phyloP scores from a whole-genome alignment of 2,329 filamentous ascomycete species.

The Calcarisporium arbuscula region DNA sequence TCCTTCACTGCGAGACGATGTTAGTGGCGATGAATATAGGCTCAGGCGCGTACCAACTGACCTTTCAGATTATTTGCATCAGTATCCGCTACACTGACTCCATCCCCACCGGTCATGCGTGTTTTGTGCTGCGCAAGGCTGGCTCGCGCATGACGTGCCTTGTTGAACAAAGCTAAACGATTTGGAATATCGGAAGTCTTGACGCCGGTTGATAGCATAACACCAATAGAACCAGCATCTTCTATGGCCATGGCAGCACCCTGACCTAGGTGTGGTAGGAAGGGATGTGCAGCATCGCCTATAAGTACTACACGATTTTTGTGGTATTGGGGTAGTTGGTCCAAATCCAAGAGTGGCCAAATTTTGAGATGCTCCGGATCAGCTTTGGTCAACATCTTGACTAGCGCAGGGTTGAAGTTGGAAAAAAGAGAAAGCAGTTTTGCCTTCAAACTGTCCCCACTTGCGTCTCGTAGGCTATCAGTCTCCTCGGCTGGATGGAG shows the following conservation, averaged over 20 bases:
- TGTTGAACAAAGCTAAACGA: constrained; percentile 52
- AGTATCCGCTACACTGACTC: constrained; percentile 24
- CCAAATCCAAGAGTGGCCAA: constrained; percentile 59
- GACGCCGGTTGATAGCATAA: constrained; percentile 45
- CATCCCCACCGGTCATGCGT: constrained; percentile 43
- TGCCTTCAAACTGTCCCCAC: too few species aligned
- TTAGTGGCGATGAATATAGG: not conserved
- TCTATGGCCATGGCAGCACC: constrained; percentile 60
- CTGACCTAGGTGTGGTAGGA: constrained; percentile 40
- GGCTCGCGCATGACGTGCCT: constrained; percentile 51
- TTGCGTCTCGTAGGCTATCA: too few species aligned
- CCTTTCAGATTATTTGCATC: constrained; percentile 34
- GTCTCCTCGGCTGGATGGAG: constrained; percentile 36
- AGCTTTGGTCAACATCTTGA: constrained; percentile 9
- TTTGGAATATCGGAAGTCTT: constrained; percentile 39
- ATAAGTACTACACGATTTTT: constrained; percentile 49
- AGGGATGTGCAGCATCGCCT: constrained; percentile 64
- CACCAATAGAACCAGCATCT: constrained; percentile 53
- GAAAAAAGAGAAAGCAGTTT: too few species aligned
- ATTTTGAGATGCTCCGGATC: constrained; percentile 37
- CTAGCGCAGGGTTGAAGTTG: too few species aligned
- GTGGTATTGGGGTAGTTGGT: constrained; percentile 47
- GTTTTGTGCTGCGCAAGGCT: constrained; percentile 52
- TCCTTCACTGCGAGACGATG: not conserved
- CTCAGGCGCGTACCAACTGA: constrained; percentile 4